A percentile compares a stretch with the other conserved stretches of the same genome.
These are phyloP conservation scores for Malus hybrid DNA, from an alignment of 331 rosid genomes.

Conservation along the genomic window DNA sequence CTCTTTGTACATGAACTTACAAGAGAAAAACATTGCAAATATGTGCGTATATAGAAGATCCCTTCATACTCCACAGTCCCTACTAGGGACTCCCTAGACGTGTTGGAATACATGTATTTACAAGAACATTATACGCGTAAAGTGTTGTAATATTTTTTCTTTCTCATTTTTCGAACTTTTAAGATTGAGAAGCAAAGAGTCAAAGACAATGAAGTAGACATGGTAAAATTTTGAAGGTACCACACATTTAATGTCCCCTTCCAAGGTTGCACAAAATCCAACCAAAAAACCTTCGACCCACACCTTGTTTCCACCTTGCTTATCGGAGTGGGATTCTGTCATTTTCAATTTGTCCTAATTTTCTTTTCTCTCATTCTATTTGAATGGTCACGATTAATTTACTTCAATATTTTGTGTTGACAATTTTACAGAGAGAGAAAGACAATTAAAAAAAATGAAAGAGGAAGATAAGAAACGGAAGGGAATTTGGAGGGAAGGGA, in stretches of 20 bases:
- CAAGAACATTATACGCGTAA: neutral
- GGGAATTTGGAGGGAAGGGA: rapidly evolving
- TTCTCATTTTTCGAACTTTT: neutral
- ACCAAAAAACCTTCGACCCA: slow-evolving; percentile 10
- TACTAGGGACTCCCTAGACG: no score
- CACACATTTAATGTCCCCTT: slow-evolving; percentile 29
- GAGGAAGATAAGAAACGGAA: no score
- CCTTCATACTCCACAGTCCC: neutral
- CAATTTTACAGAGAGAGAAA: rapidly evolving
- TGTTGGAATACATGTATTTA: neutral
- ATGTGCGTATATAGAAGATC: neutral
- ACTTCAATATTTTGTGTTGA: no score
- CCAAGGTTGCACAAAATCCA: slow-evolving; percentile 14
- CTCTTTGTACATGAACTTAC: neutral
- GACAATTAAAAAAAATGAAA: no score
- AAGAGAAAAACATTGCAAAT: neutral
- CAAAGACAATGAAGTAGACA: neutral
- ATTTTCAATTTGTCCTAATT: no score
- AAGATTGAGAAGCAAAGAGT: neutral
- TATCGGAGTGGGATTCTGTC: rapidly evolving
- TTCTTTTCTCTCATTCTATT: rapidly evolving
- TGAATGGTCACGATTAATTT: rapidly evolving
- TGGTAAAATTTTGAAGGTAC: slow-evolving; percentile 16
- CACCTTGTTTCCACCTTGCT: neutral
- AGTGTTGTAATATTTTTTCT: no score